A percentile compares a stretch with the other conserved stretches of the same genome.
phyloP scores from a whole-genome alignment of 805 yeast species.

The Lipomyces kockii region DNA sequence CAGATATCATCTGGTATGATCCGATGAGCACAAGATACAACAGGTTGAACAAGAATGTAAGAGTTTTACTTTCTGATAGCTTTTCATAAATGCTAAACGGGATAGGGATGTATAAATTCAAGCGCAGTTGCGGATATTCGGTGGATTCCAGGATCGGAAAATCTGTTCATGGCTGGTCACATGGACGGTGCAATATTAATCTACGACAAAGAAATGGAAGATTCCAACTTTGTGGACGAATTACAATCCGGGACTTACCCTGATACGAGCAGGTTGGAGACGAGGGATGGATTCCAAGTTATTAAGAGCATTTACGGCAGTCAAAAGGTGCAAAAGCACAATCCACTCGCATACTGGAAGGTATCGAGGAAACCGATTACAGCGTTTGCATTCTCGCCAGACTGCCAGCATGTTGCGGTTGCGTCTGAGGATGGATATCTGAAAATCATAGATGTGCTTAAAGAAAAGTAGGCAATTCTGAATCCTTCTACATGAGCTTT shows the following conservation, averaged over 20 bases:
- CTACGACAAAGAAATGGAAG: constrained; percentile 58
- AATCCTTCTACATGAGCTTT: neutral
- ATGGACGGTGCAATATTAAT: constrained; percentile 65
- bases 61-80: neutral
- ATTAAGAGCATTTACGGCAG: constrained; percentile 31
- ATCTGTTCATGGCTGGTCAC: constrained; percentile 60
- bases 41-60: constrained; percentile 54
- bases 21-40: constrained; percentile 55
- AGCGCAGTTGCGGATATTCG: constrained; percentile 52
- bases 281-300: constrained; percentile 32
- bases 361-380: constrained; percentile 66
- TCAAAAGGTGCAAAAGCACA: constrained; percentile 38
- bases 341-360: constrained; percentile 66
- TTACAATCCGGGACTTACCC: constrained; percentile 13
- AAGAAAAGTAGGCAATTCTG: constrained; percentile 42
- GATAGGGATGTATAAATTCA: constrained; percentile 49
- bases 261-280: constrained; percentile 10
- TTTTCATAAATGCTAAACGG: neutral
- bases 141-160: constrained; percentile 54
- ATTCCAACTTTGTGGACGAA: constrained; percentile 39
- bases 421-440: constrained; percentile 70
- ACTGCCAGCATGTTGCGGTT: constrained; percentile 51
- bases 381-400: constrained; percentile 51
- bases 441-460: constrained; percentile 57
- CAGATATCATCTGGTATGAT: constrained; percentile 69